Base-by-base conservation (phyloP, 345 rosid genomes). In the Arabidopsis arenosa region DNA sequence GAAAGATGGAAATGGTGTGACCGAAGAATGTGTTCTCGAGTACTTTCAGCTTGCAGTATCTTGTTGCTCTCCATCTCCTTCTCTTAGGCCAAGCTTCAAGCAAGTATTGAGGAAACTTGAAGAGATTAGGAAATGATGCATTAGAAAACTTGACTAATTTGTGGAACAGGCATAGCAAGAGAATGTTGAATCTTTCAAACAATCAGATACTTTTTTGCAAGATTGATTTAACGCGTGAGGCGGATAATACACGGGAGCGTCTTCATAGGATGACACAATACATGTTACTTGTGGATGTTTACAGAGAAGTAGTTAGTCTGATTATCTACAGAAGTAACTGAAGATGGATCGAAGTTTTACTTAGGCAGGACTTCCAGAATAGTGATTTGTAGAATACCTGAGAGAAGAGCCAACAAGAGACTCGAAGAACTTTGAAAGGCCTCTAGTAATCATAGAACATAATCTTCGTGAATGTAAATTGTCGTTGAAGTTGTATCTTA, bases 11-110 rank as follows among this genome's bases (percentile, higher is more conserved):
- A 40, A 0, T 10, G 73, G 80, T 2, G 87, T 87, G 36, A 73
- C 83, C 10, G 89, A 91, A 83, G 94, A 87, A 68, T 49, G 78
- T 71, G 73, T 90, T 14, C 81, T 84, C 6, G 80, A 84, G 67
- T 85, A 85, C 77, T 80, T 88, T 79, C 89, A 90, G 78, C 84
- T 93, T 63, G 94, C 98, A 4, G 73, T 93, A 85, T 79, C 92
- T 64, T 91, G 97, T 65, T 90, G 92, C 79, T 91, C 98, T 54
- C 88, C 88, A 72, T 83, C 86, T 0, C 96, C 95, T 78, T 83
- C 93, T 51, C 85, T 88, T 43, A 85, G 98, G 74, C 97, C 95
- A 0, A 85, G 68, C 75, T 85, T 80, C 18, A 86, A 83, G 79
- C 92, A 85, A 86, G 85, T 88, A 5, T 71, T 87, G 23, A 63